Conservation (phyloP, 306 rosid species). For the Carpinus fangiana region DNA sequence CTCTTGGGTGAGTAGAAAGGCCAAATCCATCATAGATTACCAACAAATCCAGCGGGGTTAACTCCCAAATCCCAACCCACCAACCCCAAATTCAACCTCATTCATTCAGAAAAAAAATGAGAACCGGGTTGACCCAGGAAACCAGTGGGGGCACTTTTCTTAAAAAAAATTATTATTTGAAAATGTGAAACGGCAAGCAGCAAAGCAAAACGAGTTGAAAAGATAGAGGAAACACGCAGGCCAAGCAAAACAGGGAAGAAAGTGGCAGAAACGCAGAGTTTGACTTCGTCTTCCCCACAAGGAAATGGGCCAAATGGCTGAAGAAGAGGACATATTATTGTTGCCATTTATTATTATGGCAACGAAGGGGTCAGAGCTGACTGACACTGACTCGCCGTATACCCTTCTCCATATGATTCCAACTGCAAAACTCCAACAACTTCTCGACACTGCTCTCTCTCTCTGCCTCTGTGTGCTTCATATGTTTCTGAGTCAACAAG, state of each 20-base stretch:
- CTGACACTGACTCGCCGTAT: slow-evolving; percentile 48
- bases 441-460: not conserved
- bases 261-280: not conserved
- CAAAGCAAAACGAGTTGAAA: not conserved
- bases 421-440: slow-evolving; percentile 27
- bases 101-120: too few relatives aligned
- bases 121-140: too few relatives aligned
- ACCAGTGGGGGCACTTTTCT: too few relatives aligned
- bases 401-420: slow-evolving; percentile 34
- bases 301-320: slow-evolving; percentile 30
- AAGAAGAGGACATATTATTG: slow-evolving; percentile 14
- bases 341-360: slow-evolving; percentile 11
- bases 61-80: not conserved
- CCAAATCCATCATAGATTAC: too few relatives aligned
- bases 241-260: not conserved
- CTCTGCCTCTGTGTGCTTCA: slow-evolving; percentile 3
- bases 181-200: not conserved
- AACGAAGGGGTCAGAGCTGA: slow-evolving; percentile 30
- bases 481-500: slow-evolving; percentile 16
- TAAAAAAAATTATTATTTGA: too few relatives aligned
- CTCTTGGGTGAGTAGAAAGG: too few relatives aligned
- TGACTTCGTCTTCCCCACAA: slow-evolving; percentile 46
- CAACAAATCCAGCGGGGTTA: not conserved
- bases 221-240: not conserved
- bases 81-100: not conserved